Base-by-base conservation (phyloP, 192 early-diverging fungal species). In the Pilaira anomala region DNA sequence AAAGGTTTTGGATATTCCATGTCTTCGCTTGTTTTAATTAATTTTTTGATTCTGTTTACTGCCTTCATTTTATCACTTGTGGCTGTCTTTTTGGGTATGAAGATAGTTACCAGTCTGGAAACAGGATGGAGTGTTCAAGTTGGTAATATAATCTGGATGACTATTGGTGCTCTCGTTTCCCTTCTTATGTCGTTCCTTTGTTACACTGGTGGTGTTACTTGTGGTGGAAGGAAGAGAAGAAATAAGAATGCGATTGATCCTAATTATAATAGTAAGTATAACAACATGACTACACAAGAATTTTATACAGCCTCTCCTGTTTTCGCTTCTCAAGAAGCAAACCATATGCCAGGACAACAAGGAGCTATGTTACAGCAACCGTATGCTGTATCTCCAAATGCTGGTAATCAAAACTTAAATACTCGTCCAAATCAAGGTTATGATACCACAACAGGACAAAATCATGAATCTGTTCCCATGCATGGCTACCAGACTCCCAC, bases 111-210 rank as follows among this genome's bases (percentile, higher is more conserved):
- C 7, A 24, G 2, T 26, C 39, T 39, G 7, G 60, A 63, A 56
- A n/a, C 16, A 39, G 44, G 12, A 13, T 69, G 67, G 67, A 46
- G 22, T 3, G 60, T 28, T 4, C 28, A 55, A 13, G 49, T 45
- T 49, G 54, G 67, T 30, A 69, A 69, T 36, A 57, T 45, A 3
- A n/a, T 69, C 7, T 69, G 67, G 67, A 30, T 50, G 1, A 28
- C 33, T 9, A 63, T 69, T 19, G 67, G 53, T 48, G 22, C 63
- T 21, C 18, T 33, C 19, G 42, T 56, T 0, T 28, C 63, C n/a
- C 40, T 56, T 19, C 39, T 65, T 25, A 11, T 48, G 9, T 14
- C 52, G 1, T 45, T 65, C 21, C 21, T 44, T 5, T 16, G 52
- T 13, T 46, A 65, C 42, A 8, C 19, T 3, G 25, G n/a, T 13